phyloP scores from a whole-genome alignment of 2,329 filamentous ascomycete genomes.

The Paraconiothyrium sp. region DNA sequence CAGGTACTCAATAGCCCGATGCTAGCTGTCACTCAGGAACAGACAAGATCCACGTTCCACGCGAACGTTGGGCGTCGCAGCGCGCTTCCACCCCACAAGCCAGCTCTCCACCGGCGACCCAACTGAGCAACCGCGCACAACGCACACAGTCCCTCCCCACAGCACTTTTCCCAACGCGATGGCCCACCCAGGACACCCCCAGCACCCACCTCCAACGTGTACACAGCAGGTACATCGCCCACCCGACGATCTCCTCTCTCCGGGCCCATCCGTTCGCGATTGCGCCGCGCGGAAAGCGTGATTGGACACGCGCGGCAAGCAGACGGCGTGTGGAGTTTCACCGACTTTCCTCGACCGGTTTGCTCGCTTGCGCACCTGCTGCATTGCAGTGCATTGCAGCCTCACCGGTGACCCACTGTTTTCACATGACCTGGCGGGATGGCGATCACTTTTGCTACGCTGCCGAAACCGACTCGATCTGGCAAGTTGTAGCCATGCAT shows the following conservation, averaged over 20 bases:
- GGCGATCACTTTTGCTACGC: neutral
- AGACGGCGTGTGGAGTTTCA: slow-evolving; percentile 13
- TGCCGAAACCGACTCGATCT: neutral
- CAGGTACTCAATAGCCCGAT: neutral
- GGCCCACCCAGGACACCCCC: neutral
- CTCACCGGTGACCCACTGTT: slow-evolving; percentile 15
- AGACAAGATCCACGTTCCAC: neutral
- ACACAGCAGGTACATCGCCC: neutral
- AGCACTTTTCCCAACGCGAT: neutral
- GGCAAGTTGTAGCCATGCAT: neutral
- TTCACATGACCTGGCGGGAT: neutral
- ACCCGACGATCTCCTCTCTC: neutral
- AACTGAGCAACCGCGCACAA: neutral
- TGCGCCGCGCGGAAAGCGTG: neutral
- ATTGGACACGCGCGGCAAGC: neutral
- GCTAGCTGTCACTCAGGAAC: neutral
- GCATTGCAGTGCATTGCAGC: slow-evolving; percentile 14
- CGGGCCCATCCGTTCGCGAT: slow-evolving; percentile 7
- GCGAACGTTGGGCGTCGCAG: slow-evolving; percentile 5
- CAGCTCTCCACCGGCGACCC: neutral
- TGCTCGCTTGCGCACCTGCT: slow-evolving; percentile 1
- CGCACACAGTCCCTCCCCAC: neutral
- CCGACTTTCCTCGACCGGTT: slow-evolving; percentile 13
- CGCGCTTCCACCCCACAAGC: neutral
- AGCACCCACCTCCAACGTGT: slow-evolving; percentile 6